Conservation (phyloP, 139 green algal genomes). For the Coccomyxa sp. region DNA sequence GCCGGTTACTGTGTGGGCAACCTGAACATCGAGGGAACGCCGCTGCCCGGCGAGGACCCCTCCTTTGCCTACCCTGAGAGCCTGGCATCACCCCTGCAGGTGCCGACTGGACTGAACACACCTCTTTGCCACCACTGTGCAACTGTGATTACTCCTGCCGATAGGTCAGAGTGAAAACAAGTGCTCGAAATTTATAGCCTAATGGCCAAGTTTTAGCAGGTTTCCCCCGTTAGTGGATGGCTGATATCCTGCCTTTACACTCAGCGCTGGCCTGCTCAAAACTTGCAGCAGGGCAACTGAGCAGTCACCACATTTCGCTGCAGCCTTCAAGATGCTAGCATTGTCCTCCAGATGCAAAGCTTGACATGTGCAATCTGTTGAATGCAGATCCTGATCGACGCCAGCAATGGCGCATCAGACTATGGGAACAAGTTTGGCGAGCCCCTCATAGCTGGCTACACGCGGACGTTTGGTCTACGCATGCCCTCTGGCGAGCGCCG, state of each 20-base stretch:
- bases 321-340: too few species aligned
- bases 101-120: not conserved
- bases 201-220: too few species aligned
- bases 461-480: constrained; percentile 87
- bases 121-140: not conserved
- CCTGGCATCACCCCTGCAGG: constrained; percentile 23
- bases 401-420: constrained; percentile 94
- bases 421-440: constrained; percentile 99
- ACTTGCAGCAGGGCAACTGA: too few species aligned
- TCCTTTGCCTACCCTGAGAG: constrained; percentile 19
- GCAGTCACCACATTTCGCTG: too few species aligned
- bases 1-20: constrained; percentile 98
- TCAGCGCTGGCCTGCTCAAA: not conserved
- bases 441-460: constrained; percentile 93
- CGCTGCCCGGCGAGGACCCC: constrained; percentile 20
- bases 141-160: not conserved
- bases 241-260: too few species aligned
- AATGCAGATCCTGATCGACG: constrained; percentile 94
- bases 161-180: not conserved
- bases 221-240: too few species aligned
- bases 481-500: constrained; percentile 81
- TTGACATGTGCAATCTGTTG: not conserved
- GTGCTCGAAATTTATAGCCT: too few species aligned
- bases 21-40: constrained; percentile 61
- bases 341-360: not conserved